Evolutionary conservation across 805 yeast genomes (phyloP).

Genomic region (Blastobotrys terrestris): DNA sequence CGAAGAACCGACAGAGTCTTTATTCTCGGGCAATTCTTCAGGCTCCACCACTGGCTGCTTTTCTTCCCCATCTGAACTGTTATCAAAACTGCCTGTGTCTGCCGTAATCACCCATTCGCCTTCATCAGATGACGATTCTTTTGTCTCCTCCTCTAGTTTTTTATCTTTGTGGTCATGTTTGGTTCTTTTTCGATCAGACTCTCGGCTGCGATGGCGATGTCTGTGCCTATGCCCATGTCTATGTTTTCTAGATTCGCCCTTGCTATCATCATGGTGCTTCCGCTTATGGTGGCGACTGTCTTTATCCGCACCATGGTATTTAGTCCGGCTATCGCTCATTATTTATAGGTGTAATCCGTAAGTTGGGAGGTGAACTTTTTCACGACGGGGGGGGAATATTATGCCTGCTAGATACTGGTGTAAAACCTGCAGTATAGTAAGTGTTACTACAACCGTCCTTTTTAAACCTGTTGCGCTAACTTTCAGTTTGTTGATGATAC

Average conservation of each 20-base stretch:
- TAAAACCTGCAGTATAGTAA: conserved; percentile 33
- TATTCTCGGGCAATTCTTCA: neutral
- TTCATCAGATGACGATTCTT: conserved; percentile 1
- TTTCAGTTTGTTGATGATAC: conserved; percentile 35
- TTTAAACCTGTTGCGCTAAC: too few relatives aligned
- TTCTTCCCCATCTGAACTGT: conserved; percentile 1
- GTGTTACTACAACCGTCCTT: conserved; percentile 12
- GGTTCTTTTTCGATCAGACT: neutral
- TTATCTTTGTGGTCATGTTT: neutral
- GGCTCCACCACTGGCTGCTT: neutral
- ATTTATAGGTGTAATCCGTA: neutral
- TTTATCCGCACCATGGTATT: neutral
- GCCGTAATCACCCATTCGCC: conserved; percentile 10
- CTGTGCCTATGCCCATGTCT: neutral
- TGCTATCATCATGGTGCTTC: neutral
- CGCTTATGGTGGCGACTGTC: neutral
- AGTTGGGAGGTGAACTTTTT: neutral
- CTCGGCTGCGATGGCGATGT: neutral
- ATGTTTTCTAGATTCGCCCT: too few relatives aligned
- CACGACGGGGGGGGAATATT: neutral
- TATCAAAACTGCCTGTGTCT: conserved; percentile 4
- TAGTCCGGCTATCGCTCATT: neutral
- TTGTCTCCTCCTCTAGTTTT: neutral
- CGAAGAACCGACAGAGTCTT: conserved; percentile 1
- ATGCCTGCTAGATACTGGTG: conserved; percentile 33